Base-by-base conservation (phyloP, 169 alveolate species). In the Neospora caninum region DNA sequence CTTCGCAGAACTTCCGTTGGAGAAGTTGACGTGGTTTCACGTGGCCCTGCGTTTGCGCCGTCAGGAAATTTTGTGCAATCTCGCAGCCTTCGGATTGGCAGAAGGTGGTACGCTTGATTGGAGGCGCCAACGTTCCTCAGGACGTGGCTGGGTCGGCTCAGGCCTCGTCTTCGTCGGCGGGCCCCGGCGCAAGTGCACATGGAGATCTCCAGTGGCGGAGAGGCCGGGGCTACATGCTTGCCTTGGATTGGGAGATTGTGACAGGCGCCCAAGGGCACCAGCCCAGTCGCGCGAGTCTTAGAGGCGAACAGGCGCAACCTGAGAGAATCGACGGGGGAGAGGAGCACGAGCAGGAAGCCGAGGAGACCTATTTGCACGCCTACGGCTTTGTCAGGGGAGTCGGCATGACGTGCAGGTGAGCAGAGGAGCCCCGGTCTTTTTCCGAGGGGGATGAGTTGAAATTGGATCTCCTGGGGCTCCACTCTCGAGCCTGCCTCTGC, bases 311-410 rank as follows among this genome's bases (percentile, higher is more conserved):
- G 18, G n/a, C 80, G 80, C 9, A 69, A n/a, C 29, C 31, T 9
- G 41, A 69, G 84, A 31, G 84, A 36, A 16, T 0, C 18, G 84
- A 73, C 73, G 7, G 73, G 0, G 73, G 34, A 7, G 73, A 7
- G 10, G 86, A n/a, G 43, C 38, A 42, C 10, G 69, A 82, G 39
- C n/a, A 39, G 16, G 69, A 82, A 49, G 89, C 64, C 22, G 89
- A 82, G 69, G 93, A 93, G 95, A 73, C 93, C 45, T 93, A 69
- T n/a, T 88, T 93, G 29, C 93, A 93, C 69, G 95, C 73, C 49
- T 84, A 67, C 70, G 95, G 95, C n/a, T 88, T 93, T 29, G 93
- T 93, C 54, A 84, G 95, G 27, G 95, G 95, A 36, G 95, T 91
- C 22, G 95, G 95, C 42, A 49, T 93, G 43, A 93, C 95, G 0